Conservation (phyloP, 2,329 filamentous ascomycete genomes). For the Ceratocystis albifundus region DNA sequence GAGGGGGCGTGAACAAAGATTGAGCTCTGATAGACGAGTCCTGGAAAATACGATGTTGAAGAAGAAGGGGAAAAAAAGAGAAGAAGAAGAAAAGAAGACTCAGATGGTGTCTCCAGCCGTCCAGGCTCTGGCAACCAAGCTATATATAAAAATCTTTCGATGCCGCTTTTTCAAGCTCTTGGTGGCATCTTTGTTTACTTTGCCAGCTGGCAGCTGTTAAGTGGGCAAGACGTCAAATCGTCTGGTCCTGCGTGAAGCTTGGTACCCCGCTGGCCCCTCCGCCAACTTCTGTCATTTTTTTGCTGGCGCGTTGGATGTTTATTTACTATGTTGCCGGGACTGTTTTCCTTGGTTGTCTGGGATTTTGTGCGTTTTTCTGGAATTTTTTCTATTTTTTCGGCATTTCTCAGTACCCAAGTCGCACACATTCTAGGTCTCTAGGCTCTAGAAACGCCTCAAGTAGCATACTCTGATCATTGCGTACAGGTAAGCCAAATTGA, state of each 20-base stretch:
- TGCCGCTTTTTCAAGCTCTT: not conserved
- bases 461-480: not conserved
- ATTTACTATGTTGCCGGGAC: constrained; percentile 1
- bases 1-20: not conserved
- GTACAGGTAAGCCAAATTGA: not conserved
- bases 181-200: constrained; percentile 2
- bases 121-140: not conserved
- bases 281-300: not conserved
- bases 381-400: not conserved
- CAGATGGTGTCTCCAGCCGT: not conserved
- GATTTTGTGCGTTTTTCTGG: not conserved
- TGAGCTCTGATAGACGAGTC: not conserved
- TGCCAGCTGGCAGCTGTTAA: not conserved
- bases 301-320: constrained; percentile 3
- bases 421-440: not conserved
- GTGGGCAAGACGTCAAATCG: not conserved
- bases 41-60: not conserved
- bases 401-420: not conserved
- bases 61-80: not conserved
- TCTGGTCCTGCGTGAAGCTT: not conserved
- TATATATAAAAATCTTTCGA: not conserved
- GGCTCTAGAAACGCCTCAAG: constrained; percentile 1
- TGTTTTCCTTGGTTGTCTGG: not conserved
- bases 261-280: not conserved
- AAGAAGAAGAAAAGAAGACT: not conserved